Conservation (phyloP, 306 rosid species). For the Astragalus membranaceus region DNA sequence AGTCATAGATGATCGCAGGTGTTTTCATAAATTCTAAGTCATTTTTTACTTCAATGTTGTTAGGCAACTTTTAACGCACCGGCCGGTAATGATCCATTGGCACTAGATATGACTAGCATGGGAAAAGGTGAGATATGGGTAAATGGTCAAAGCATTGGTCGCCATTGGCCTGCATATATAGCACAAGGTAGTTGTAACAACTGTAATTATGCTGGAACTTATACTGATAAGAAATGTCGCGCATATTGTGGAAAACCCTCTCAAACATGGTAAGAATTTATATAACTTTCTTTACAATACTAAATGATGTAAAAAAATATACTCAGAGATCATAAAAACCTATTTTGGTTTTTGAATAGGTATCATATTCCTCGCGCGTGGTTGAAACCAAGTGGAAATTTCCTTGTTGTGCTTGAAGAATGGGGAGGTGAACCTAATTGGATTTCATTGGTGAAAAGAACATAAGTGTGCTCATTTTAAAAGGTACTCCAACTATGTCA, state of each 20-base stretch:
- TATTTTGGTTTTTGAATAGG: conserved; percentile 36
- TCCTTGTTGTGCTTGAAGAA: conserved; percentile 80
- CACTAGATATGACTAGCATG: conserved; percentile 76
- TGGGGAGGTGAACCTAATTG: conserved; percentile 75
- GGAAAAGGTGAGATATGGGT: conserved; percentile 88
- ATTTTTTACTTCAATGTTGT: conserved; percentile 13
- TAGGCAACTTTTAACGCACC: conserved; percentile 62
- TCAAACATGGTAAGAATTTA: conserved; percentile 61
- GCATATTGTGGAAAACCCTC: conserved; percentile 61
- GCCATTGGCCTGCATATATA: conserved; percentile 66
- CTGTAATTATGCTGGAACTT: conserved; percentile 62
- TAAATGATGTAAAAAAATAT: background rate
- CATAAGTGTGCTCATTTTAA: conserved; percentile 34
- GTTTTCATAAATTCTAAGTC: background rate
- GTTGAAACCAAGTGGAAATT: conserved; percentile 68
- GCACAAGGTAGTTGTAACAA: conserved; percentile 53
- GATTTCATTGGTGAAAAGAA: conserved; percentile 61
- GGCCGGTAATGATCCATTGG: conserved; percentile 66
- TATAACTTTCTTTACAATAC: background rate
- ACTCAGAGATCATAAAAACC: background rate
- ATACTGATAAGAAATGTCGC: conserved; percentile 54
- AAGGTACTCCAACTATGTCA: conserved; percentile 33
- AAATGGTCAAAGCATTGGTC: conserved; percentile 74
- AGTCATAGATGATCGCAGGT: background rate
- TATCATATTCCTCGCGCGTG: conserved; percentile 91